Percentiles rank a stretch among this genome's conserved stretches.
phyloP scores from a whole-genome alignment of 176 grass and related monocot genomes.

The Juncus effusus region DNA sequence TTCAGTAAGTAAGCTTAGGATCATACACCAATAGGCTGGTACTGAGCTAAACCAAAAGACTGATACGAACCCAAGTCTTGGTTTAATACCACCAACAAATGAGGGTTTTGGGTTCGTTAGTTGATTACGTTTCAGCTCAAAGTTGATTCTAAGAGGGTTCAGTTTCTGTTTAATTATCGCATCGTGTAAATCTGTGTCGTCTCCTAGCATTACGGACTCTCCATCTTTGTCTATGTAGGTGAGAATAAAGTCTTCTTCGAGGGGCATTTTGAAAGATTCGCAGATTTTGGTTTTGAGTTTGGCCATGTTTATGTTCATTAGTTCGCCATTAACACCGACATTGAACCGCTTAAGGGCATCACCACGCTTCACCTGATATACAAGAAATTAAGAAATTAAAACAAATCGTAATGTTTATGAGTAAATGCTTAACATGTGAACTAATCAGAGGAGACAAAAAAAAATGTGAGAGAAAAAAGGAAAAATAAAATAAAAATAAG shows the following conservation, averaged over 20 bases:
- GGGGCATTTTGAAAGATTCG: conserved; percentile 53
- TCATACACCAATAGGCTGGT: no score
- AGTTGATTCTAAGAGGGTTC: conserved; percentile 68
- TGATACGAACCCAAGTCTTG: no score
- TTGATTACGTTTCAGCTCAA: conserved; percentile 46
- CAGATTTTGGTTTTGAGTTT: conserved; percentile 29
- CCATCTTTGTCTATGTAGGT: conserved; percentile 72
- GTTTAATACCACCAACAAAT: no score
- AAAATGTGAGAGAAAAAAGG: neutral
- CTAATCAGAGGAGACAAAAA: neutral
- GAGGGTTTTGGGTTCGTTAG: neutral
- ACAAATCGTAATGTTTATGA: neutral
- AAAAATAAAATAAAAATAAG: neutral
- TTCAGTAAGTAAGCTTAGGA: no score
- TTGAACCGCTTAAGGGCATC: conserved; percentile 59
- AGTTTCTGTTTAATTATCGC: conserved; percentile 56
- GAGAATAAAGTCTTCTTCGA: conserved; percentile 41
- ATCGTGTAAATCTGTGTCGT: conserved; percentile 62
- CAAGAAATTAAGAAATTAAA: neutral
- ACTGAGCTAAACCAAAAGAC: no score
- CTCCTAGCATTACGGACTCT: conserved; percentile 59
- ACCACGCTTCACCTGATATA: conserved; percentile 64
- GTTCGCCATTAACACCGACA: conserved; percentile 26
- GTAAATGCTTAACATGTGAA: neutral
- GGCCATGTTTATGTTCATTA: conserved; percentile 34